Conservation (phyloP, 345 rosid genomes). For the Syzygium grande region DNA sequence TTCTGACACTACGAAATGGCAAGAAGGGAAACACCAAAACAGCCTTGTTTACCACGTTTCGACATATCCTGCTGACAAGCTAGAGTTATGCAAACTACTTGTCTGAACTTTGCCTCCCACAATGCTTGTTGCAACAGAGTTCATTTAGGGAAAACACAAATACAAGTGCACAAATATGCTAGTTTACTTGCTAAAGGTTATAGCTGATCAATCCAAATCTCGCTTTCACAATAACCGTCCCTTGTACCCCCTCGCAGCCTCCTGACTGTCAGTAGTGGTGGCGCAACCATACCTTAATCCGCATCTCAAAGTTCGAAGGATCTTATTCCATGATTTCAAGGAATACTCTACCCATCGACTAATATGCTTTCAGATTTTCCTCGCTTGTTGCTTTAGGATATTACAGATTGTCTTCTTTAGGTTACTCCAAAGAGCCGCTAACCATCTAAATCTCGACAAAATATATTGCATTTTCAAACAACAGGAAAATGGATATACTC, state of each 20-base stretch:
- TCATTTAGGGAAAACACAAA: neutral
- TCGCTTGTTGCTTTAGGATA: neutral
- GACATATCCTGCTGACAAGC: neutral
- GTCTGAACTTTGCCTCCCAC: neutral
- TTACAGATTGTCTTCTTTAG: neutral
- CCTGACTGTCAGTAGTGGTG: slow-evolving; percentile 15
- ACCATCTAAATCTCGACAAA: neutral
- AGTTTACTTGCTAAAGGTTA: no score
- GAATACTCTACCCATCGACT: no score
- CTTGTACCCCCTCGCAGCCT: slow-evolving; percentile 18
- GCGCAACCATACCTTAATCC: neutral
- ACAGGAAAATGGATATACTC: neutral
- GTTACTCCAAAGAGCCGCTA: neutral
- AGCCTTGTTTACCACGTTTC: neutral
- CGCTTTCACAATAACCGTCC: slow-evolving; percentile 3
- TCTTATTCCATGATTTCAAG: neutral
- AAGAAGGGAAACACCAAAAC: neutral
- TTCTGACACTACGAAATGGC: neutral
- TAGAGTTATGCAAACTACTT: neutral
- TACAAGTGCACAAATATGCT: neutral
- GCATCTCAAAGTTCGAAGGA: neutral
- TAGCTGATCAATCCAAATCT: no score
- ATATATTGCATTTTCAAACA: neutral
- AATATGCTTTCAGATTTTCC: neutral
- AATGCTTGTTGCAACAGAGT: neutral